phyloP scores from a whole-genome alignment of 1,139 yeast genomes.

The Candida sanyaensis region DNA sequence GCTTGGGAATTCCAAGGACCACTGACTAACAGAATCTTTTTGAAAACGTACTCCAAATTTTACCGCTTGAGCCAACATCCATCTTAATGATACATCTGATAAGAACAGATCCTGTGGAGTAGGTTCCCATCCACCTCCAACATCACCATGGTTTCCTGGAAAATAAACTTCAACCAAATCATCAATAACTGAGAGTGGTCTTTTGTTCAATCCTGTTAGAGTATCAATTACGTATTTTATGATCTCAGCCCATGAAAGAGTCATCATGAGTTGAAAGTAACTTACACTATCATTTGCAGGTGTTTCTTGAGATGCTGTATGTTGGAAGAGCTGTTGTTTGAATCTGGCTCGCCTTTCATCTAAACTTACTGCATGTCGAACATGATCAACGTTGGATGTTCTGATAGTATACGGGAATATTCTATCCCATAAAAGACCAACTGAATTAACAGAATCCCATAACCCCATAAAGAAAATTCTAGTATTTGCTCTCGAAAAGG shows the following conservation, averaged over 20 bases:
- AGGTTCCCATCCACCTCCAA: slow-evolving; percentile 64
- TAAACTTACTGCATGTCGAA: slow-evolving; percentile 64
- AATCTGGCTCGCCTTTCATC: slow-evolving; percentile 67
- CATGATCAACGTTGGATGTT: slow-evolving; percentile 52
- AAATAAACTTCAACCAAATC: slow-evolving; percentile 54
- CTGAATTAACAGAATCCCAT: slow-evolving; percentile 68
- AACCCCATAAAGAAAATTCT: slow-evolving; percentile 59
- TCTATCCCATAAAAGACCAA: slow-evolving; percentile 57
- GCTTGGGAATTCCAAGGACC: slow-evolving; percentile 36
- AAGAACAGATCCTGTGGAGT: slow-evolving; percentile 29
- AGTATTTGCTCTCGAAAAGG: slow-evolving; percentile 49
- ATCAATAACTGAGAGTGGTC: slow-evolving; percentile 2
- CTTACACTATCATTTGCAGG: neutral
- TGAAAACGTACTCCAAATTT: slow-evolving; percentile 51
- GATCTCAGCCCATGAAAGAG: slow-evolving; percentile 3
- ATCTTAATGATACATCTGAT: slow-evolving; percentile 50
- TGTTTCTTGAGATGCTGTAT: slow-evolving; percentile 16
- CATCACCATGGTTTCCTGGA: slow-evolving; percentile 66
- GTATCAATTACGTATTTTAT: slow-evolving; percentile 8
- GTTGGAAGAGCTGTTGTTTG: slow-evolving; percentile 54
- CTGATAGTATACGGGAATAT: slow-evolving; percentile 58
- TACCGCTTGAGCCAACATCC: slow-evolving; percentile 59
- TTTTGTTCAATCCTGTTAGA: slow-evolving; percentile 4
- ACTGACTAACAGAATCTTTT: slow-evolving; percentile 36
- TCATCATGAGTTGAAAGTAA: neutral